Conservation (phyloP, 805 yeast species). For the Candida maltosa region DNA sequence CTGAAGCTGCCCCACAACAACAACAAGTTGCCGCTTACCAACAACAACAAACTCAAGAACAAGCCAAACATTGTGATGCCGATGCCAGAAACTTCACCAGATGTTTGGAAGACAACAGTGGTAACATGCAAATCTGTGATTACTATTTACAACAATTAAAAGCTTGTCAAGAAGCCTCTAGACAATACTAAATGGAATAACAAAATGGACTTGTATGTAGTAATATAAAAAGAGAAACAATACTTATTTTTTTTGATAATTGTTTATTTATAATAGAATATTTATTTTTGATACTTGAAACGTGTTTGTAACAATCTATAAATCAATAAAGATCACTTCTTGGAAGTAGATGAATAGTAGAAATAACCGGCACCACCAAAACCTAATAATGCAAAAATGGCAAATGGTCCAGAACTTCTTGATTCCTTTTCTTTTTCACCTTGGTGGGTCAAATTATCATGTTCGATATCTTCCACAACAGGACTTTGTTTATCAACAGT, state of each 20-base stretch:
- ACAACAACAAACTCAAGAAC: slow-evolving; percentile 32
- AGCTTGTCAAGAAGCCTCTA: slow-evolving; percentile 94
- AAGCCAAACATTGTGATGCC: slow-evolving; percentile 69
- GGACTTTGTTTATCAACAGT: slow-evolving; percentile 24
- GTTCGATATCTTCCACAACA: slow-evolving; percentile 37
- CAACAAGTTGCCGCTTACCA: slow-evolving; percentile 29
- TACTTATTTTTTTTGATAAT: too few relatives aligned
- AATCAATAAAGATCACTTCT: slow-evolving; percentile 1
- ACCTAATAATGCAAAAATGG: slow-evolving; percentile 19
- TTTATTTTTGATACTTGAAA: background rate
- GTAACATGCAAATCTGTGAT: slow-evolving; percentile 96
- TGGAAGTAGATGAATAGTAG: slow-evolving; percentile 3
- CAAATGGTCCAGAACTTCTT: background rate
- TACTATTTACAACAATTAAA: slow-evolving; percentile 95
- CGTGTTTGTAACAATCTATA: background rate
- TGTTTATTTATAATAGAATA: too few relatives aligned
- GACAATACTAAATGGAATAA: slow-evolving; percentile 57
- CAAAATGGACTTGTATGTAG: background rate
- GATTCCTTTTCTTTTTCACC: slow-evolving; percentile 9
- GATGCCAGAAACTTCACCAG: slow-evolving; percentile 95
- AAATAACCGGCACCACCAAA: slow-evolving; percentile 29
- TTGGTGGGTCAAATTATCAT: slow-evolving; percentile 22
- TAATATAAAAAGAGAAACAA: too few relatives aligned
- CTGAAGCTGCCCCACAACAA: slow-evolving; percentile 39
- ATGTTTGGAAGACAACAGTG: slow-evolving; percentile 90